Percentiles rank a stretch among this genome's conserved stretches.
phyloP scores from a whole-genome alignment of 75 land plant genomes.

The Pinus albicaulis region DNA sequence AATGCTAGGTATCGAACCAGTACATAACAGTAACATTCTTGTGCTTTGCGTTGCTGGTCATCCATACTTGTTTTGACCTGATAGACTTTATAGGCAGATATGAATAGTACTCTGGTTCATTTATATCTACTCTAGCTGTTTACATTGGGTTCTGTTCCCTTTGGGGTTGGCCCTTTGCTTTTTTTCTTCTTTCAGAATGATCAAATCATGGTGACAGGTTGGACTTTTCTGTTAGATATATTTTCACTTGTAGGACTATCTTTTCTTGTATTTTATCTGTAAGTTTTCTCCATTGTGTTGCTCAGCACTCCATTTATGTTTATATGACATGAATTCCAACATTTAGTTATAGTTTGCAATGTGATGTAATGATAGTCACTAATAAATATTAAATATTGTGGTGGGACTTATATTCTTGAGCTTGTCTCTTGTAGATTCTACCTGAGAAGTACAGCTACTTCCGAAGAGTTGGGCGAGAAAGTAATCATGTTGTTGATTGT shows the following conservation, averaged over 20 bases:
- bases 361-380: background rate
- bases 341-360: background rate
- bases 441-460: conserved; percentile 97
- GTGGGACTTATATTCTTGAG: background rate
- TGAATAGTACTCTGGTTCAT: too few relatives aligned
- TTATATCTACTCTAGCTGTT: background rate
- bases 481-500: conserved; percentile 63
- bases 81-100: too few relatives aligned
- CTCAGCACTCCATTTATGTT: background rate
- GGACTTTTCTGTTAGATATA: too few relatives aligned
- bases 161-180: background rate
- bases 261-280: background rate
- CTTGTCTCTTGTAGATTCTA: conserved; percentile 56
- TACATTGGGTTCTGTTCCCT: background rate
- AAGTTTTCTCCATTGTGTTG: background rate
- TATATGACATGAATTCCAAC: background rate
- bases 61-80: too few relatives aligned
- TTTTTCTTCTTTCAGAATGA: background rate
- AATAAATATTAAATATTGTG: background rate
- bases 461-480: conserved; percentile 55
- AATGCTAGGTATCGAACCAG: too few relatives aligned
- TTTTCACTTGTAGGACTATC: background rate
- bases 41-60: too few relatives aligned
- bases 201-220: background rate
- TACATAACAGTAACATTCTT: too few relatives aligned